Percentiles rank a stretch among this genome's conserved stretches.
Evolutionary conservation across 768 basidiomycete species (phyloP).

Genomic region (Cystobasidium tubakii): DNA sequence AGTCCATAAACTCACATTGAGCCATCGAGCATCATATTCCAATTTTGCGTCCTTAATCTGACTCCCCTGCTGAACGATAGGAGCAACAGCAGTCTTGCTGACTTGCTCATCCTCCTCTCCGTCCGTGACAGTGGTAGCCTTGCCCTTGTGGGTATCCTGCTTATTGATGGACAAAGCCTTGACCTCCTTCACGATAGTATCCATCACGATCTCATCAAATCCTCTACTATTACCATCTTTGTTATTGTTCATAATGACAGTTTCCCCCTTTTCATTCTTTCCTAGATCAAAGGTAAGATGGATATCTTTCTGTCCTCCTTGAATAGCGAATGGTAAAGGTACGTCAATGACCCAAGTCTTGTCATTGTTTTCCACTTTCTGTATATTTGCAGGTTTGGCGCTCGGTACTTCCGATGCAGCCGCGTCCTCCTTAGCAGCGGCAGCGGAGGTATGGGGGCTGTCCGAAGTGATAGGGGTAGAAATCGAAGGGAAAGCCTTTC

Average conservation of each 20-base stretch:
- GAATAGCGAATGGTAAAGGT: conserved; percentile 37
- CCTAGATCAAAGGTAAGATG: conserved; percentile 17
- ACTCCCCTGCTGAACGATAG: conserved; percentile 30
- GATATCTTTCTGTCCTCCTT: conserved; percentile 14
- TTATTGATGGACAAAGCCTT: neutral
- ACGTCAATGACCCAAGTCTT: conserved; percentile 29
- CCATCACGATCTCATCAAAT: neutral
- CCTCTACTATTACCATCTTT: neutral
- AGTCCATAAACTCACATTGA: conserved; percentile 12
- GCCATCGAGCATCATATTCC: conserved; percentile 17
- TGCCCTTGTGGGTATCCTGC: neutral
- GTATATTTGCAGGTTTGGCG: neutral
- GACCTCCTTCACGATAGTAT: neutral
- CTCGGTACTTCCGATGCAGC: neutral
- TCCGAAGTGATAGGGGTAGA: neutral
- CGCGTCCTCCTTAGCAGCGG: neutral
- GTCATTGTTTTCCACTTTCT: neutral
- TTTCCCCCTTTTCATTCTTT: conserved; percentile 32
- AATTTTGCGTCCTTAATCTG: neutral
- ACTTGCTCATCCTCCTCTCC: conserved; percentile 8
- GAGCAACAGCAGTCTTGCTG: conserved; percentile 28
- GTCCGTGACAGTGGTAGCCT: neutral
- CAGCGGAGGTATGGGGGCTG: neutral
- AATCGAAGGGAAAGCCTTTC: neutral
- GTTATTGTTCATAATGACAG: conserved; percentile 12